Evolutionary conservation across 2,329 filamentous ascomycete genomes (phyloP), one percentile per base, ranked within the genome.

Genomic region (Exophiala bonariae): DNA sequence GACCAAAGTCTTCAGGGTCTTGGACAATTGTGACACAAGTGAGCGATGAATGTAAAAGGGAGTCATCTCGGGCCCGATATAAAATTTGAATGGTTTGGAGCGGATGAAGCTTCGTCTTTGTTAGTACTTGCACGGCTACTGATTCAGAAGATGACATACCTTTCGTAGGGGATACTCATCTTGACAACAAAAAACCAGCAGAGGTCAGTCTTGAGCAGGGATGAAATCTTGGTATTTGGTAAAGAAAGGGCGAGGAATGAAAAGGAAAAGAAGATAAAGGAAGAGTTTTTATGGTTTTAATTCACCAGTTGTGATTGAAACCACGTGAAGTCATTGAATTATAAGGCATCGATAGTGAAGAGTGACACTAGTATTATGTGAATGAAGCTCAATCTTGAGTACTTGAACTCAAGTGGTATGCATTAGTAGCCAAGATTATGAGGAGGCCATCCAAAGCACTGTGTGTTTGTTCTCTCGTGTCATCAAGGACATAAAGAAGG

Each of bases 81-180:
- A 43, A 30, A 61, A 53, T 18, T 39, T 44, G 41, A 56, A 59
- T 3, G 57, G 54, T 13, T 54, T 41, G 7, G 56, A 59, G 22
- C 48, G 16, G 37, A 54, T 37, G 31, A 57, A 55, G 17, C 55
- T 59, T 13, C 20, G n/a, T 2, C 4, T 23, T 10, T 30, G 22
- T 44, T n/a, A 35, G 45, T 22, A 23, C 22, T 8, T 8, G 28
- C 28, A 31, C 28, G 28, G n/a, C 9, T 9, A 8, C 32, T 16
- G 38, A 19, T 20, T 43, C n/a, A 20, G 10, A 11, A 30, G 28
- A 36, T 44, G n/a, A 48, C 26, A 11, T 42, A 52, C 49, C 40
- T 45, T 11, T 40, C 4, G 31, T 44, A 45, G n/a, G 30, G 28
- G 18, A 48, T 39, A 11, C 34, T 41, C 49, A 52, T 52, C 28